A percentile compares a stretch with the other conserved stretches of the same genome.
Evolutionary conservation across 176 grass and related monocot genomes (phyloP).

Genomic region (Aechmea fasciata): DNA sequence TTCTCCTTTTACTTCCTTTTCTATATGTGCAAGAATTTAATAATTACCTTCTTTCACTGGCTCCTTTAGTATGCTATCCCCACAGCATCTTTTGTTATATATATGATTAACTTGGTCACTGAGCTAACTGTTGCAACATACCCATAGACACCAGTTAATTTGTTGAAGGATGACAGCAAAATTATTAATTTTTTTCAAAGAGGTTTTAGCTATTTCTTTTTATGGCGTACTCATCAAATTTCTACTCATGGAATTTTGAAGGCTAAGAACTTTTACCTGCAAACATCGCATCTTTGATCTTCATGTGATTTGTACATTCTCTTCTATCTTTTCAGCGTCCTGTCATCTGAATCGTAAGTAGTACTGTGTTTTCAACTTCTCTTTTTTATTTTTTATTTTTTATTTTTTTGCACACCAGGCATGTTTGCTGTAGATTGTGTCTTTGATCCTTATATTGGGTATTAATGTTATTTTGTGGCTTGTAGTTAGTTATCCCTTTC

Average conservation of each 20-base stretch:
- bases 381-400: too few relatives aligned
- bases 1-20: conserved; percentile 4
- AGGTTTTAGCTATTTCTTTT: background rate
- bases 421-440: too few relatives aligned
- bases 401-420: too few relatives aligned
- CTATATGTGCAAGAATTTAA: background rate
- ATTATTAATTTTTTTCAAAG: background rate
- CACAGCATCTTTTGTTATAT: too few relatives aligned
- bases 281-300: background rate
- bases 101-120: too few relatives aligned
- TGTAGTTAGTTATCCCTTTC: too few relatives aligned
- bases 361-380: background rate
- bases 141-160: background rate
- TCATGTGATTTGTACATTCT: background rate
- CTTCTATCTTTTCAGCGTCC: background rate
- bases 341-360: background rate
- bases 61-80: too few relatives aligned
- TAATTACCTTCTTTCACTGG: background rate
- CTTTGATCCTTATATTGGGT: too few relatives aligned
- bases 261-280: background rate
- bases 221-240: background rate
- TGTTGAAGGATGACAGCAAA: conserved; percentile 1
- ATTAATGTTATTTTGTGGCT: too few relatives aligned
- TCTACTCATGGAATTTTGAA: background rate
- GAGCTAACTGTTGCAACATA: too few relatives aligned